Evolutionary conservation across 768 basidiomycete species (phyloP), one percentile per base, ranked within the genome.

Genomic region (Chalciporus chontae): DNA sequence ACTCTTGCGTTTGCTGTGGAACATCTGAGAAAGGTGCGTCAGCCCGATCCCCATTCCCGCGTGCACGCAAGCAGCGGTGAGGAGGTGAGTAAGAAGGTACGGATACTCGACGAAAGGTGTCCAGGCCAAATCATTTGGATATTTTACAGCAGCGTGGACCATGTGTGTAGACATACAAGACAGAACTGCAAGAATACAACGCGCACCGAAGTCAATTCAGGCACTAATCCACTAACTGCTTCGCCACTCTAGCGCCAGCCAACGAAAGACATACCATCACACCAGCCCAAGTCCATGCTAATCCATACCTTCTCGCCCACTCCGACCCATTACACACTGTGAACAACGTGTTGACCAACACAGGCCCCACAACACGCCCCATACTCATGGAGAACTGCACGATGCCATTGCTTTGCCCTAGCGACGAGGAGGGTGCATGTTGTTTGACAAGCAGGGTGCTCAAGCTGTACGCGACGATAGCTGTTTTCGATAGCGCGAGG

Each of bases 321-420:
- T 10, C n/a, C 9, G 42, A 19, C 40, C 47, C 55, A 13, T 53
- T 61, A 19, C 53, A 10, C 0, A 9, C 34, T 0, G 59, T 57
- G 17, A 60, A 60, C 5, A 60, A 37, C 11, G 34, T 8, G 29
- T 31, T 31, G 9, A 31, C 29, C 10, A 29, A 77, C 15, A 79
- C 75, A 8, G 83, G 81, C 41, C 73, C 74, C 37, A 81, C 58
- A 1, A 77, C 74, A 9, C 82, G 73, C 9, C 78, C 73, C 31
- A 75, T 52, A 51, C 80, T 79, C 76, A 80, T 80, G 6, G 73
- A 68, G 32, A 78, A 69, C 52, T 83, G 79, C 13, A 80, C 75
- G 13, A 85, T 71, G 13, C 83, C 84, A 50, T 84, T 84, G 6
- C 79, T 78, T n/a, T 74, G 72, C 0, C 83, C 83, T 7, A 84